Conservation (phyloP, 805 yeast species). For the Babjeviella inositovora region DNA sequence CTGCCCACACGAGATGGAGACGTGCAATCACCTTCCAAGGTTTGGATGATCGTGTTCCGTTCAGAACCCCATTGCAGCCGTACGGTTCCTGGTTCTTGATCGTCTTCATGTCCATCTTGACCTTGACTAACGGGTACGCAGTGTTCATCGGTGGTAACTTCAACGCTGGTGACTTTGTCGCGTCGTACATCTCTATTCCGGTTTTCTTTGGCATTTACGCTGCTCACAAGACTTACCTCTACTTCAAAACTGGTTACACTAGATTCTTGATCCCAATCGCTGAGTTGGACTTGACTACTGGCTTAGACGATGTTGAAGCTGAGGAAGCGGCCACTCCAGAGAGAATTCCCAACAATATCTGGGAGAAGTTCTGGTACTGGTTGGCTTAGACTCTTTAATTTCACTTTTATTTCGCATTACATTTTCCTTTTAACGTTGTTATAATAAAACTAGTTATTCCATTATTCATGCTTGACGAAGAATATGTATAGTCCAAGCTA, state of each 20-base stretch:
- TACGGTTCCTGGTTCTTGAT: slow-evolving; percentile 39
- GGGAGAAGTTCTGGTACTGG: slow-evolving; percentile 33
- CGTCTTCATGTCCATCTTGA: slow-evolving; percentile 28
- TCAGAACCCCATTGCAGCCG: slow-evolving; percentile 38
- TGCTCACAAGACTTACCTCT: slow-evolving; percentile 37
- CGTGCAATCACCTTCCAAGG: slow-evolving; percentile 40
- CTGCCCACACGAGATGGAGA: slow-evolving; percentile 47
- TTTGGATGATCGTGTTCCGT: slow-evolving; percentile 39
- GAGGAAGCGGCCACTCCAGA: slow-evolving; percentile 22
- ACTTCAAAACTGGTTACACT: slow-evolving; percentile 12
- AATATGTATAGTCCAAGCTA: no score
- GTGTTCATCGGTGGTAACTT: slow-evolving; percentile 38
- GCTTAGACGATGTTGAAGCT: slow-evolving; percentile 43
- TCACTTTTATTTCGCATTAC: no score
- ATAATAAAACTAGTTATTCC: no score
- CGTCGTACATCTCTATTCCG: slow-evolving; percentile 59
- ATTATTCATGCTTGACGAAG: no score
- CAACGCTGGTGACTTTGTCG: slow-evolving; percentile 41
- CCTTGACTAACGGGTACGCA: slow-evolving; percentile 60
- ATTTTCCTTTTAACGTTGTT: no score
- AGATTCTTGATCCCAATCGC: slow-evolving; percentile 31
- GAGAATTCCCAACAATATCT: slow-evolving; percentile 18
- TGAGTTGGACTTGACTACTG: slow-evolving; percentile 44
- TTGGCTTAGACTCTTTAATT: slow-evolving; percentile 23
- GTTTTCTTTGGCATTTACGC: slow-evolving; percentile 32